phyloP scores from a whole-genome alignment of 192 early-diverging fungal genomes.

The Rhizophagus clarus region DNA sequence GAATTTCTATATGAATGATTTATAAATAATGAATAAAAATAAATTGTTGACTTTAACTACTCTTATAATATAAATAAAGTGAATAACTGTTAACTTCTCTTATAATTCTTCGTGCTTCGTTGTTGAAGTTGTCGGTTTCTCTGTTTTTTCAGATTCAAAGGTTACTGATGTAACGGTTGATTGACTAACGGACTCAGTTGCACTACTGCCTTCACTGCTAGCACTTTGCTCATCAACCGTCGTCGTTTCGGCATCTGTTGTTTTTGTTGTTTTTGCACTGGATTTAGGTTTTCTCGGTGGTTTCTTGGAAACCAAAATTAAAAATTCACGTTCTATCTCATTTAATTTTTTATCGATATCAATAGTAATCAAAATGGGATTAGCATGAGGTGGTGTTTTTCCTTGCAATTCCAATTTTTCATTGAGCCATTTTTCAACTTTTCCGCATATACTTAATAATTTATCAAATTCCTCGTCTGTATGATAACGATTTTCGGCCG shows the following conservation, averaged over 20 bases:
- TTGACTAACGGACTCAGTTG: slow-evolving; percentile 30
- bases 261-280: slow-evolving; percentile 16
- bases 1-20: too few species aligned
- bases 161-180: neutral
- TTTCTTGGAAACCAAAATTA: slow-evolving; percentile 61
- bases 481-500: slow-evolving; percentile 58
- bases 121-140: neutral
- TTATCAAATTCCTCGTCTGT: slow-evolving; percentile 56
- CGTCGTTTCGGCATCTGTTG: neutral
- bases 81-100: too few species aligned
- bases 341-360: slow-evolving; percentile 57
- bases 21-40: too few species aligned
- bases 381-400: slow-evolving; percentile 53
- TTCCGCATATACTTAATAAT: slow-evolving; percentile 55
- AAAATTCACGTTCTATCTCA: slow-evolving; percentile 54
- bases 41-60: too few species aligned
- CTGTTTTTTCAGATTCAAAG: neutral
- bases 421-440: slow-evolving; percentile 66
- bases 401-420: slow-evolving; percentile 62
- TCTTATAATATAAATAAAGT: too few species aligned
- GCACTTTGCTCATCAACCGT: neutral
- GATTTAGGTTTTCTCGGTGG: slow-evolving; percentile 54
- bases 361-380: slow-evolving; percentile 63
- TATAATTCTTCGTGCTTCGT: neutral
- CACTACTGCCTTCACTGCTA: neutral